Base-by-base conservation (phyloP, 179 eudicot genomes). In the Corrigiola litoralis region DNA sequence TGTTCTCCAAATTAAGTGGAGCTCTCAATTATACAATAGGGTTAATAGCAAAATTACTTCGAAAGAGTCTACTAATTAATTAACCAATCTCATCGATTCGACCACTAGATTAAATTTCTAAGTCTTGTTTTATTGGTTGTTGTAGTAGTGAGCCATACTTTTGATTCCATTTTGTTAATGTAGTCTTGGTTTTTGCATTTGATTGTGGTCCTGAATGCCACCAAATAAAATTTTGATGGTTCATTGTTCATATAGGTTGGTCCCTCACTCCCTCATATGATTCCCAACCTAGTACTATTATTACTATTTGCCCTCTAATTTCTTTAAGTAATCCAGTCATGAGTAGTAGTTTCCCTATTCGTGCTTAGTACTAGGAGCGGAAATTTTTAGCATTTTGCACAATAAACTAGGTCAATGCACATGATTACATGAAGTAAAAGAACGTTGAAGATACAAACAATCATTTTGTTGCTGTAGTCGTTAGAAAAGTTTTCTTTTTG, bases 271-370 rank as follows among this genome's bases (percentile, higher is more conserved):
- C 67, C 47, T 7, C 28, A 20, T 38, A 63, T 51, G 68, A 65
- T 65, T 51, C 69, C 37, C 38, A 37, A 65, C 37, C 58, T 65
- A 63, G 45, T 47, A 63, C 55, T 63, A 33, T 17, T 32, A 32
- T 33, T 31, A 23, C 33, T 21, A 62, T 10, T 40, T 1, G 44
- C 44, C 44, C 4, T 6, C 14, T n/a, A 40, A 40, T 40, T 40
- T n/a, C 14, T 40, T 40, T 10, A 40, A 40, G 3, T 40, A 6
- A 40, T 6, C 14, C 14, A 10, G 2, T 5, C 2, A 10, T n/a
- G 44, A 11, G 9, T 40, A 40, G 44, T 40, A n/a, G 14, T 12
- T 40, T 40, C 44, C 14, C 13, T 40, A 11, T 40, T 40, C 44
- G 13, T 32, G 45, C 61, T 33, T 4, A 34, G 27, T 13, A 8